Evolutionary conservation across 2,329 filamentous ascomycete genomes (phyloP), one percentile per base, ranked within the genome.

Genomic region (Simplicillium sp.): DNA sequence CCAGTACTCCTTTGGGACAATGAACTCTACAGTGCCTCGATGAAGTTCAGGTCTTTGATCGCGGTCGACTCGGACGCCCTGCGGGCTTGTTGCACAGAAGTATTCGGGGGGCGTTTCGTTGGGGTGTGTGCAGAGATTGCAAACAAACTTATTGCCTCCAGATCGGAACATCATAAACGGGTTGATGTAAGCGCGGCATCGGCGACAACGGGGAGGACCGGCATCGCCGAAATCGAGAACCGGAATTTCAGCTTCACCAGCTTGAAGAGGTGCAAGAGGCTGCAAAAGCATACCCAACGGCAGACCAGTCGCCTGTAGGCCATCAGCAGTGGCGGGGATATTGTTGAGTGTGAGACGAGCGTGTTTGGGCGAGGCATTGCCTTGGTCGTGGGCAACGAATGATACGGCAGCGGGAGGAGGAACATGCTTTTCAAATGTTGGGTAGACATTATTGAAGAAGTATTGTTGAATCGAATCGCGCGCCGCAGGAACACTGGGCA

Each of bases 1-100:
- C 87, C 89, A 98, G 65, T 98, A 98, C 65, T 98, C 92, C 66
- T 96, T 97, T 13, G 92, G 92, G 12, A 98, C 94, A 45, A 92
- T 73, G 57, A 94, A 98, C 58, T 98, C 92, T 36, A 97, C 90
- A 0, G 92, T 97, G 31, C 92, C 92, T 42, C 87, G 77, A 53
- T 82, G 86, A 53, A 98, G 71, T 64, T 98, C 92, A 0, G 90
- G 89, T 39, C 92, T 76, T 57, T 94, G 84, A 56, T 89, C 77
- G 37, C 92, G 79, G 62, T 98, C 92, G 38, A 94, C 80, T 43
- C 92, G 82, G 34, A 87, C 77, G 14, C 92, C 92, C 42, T 87
- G 82, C 4, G 87, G 87, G 53, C 87, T 90, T 18, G 87, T 87
- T 14, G 92, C 89, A 41, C 87, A 84, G 60, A 94, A 98, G 63